These are phyloP conservation scores for Papiliotrema fonsecae DNA, from an alignment of 1,284 basidiomycete genomes.

Conservation along the genomic window DNA sequence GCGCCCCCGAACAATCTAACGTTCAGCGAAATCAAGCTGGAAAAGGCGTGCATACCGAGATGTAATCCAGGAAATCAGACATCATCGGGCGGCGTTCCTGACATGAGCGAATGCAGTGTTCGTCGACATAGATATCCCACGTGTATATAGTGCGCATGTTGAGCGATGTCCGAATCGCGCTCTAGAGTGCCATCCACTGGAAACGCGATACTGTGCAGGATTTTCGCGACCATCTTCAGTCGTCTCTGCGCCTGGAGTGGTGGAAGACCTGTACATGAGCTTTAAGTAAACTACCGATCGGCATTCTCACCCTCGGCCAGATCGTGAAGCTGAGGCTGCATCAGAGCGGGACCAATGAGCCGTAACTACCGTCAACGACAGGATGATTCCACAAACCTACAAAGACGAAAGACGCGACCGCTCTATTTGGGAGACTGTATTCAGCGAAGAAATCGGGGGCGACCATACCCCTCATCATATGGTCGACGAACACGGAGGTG, in stretches of 20 bases:
- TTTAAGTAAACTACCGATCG: background rate
- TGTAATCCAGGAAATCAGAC: background rate
- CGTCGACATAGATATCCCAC: background rate
- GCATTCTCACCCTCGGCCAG: conserved; percentile 17
- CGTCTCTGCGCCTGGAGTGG: conserved; percentile 14
- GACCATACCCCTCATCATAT: conserved; percentile 3
- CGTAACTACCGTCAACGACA: conserved; percentile 18
- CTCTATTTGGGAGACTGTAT: conserved; percentile 22
- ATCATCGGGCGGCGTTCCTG: background rate
- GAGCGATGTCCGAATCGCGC: background rate
- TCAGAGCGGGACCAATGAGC: conserved; percentile 31
- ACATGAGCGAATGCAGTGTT: background rate
- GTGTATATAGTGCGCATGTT: background rate
- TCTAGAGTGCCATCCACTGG: background rate
- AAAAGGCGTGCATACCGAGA: background rate
- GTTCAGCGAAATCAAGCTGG: background rate
- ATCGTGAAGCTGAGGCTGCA: conserved; percentile 32
- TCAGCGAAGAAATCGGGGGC: too few species aligned
- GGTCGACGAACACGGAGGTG: background rate
- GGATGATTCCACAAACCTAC: conserved; percentile 6
- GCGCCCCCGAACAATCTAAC: background rate
- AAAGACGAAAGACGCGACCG: conserved; percentile 36
- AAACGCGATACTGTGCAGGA: conserved; percentile 34
- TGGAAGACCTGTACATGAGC: conserved; percentile 9
- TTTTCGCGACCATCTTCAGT: conserved; percentile 26